Conservation (phyloP, 1,284 basidiomycete species). For the Lignosus rhinocerotis region DNA sequence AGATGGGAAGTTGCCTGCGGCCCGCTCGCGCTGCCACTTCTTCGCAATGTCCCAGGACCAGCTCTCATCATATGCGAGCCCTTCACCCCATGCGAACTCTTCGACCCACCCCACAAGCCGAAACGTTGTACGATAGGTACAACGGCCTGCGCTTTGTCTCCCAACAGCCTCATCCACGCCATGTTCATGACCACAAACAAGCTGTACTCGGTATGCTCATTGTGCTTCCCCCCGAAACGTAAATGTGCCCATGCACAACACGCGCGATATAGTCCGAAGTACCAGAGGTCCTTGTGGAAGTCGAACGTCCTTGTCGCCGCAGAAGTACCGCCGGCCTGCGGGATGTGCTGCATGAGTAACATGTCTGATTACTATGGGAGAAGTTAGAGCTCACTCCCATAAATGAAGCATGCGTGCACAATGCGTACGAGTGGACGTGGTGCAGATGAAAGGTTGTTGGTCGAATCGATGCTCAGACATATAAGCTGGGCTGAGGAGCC, state of each 20-base stretch:
- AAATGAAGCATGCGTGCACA: too few relatives aligned
- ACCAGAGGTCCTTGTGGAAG: too few relatives aligned
- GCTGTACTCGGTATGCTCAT: conserved; percentile 19
- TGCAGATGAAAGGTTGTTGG: too few relatives aligned
- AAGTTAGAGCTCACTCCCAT: too few relatives aligned
- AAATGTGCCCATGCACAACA: conserved; percentile 28
- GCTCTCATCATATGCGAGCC: conserved; percentile 39
- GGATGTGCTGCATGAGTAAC: too few relatives aligned
- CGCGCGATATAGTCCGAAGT: conserved; percentile 31
- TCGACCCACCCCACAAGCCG: conserved; percentile 35
- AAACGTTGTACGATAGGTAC: conserved; percentile 17
- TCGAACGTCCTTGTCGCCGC: too few relatives aligned
- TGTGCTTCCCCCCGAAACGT: conserved; percentile 31
- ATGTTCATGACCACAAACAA: too few relatives aligned
- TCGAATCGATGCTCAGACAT: too few relatives aligned
- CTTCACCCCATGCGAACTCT: conserved; percentile 26
- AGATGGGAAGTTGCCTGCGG: conserved; percentile 40
- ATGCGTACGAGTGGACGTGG: too few relatives aligned
- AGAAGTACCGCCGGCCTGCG: too few relatives aligned
- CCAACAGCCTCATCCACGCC: conserved; percentile 27
- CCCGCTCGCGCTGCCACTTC: conserved; percentile 39
- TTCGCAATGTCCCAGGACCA: conserved; percentile 42
- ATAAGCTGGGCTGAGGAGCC: too few relatives aligned
- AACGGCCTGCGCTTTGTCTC: conserved; percentile 1
- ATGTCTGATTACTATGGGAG: too few relatives aligned